phyloP scores from a whole-genome alignment of 2,329 filamentous ascomycete species.

The Fusarium annulatum region DNA sequence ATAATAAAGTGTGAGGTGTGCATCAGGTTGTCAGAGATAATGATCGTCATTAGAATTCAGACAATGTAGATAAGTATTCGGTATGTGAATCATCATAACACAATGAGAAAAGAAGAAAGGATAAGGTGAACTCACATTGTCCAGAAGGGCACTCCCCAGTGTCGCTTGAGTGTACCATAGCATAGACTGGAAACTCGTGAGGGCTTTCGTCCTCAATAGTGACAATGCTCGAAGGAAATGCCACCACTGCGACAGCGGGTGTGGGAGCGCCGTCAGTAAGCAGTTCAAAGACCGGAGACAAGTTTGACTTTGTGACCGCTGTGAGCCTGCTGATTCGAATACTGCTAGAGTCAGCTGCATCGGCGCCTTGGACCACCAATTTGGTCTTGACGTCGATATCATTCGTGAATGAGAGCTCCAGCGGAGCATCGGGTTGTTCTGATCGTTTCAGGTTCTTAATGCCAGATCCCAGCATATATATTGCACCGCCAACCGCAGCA shows the following conservation, averaged over 20 bases:
- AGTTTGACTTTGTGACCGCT: conserved; percentile 73
- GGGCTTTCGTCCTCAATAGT: conserved; percentile 44
- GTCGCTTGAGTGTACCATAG: conserved; percentile 84
- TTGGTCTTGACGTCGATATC: conserved; percentile 67
- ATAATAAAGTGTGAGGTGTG: conserved; percentile 47
- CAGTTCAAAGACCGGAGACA: conserved; percentile 75
- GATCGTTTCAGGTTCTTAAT: conserved; percentile 55
- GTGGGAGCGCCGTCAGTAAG: conserved; percentile 79
- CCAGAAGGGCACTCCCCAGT: conserved; percentile 89
- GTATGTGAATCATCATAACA: conserved; percentile 84
- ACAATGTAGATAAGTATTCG: conserved; percentile 99
- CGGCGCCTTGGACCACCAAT: conserved; percentile 60
- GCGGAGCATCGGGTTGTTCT: conserved; percentile 40
- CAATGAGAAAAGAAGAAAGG: conserved; percentile 47
- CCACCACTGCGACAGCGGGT: conserved; percentile 78
- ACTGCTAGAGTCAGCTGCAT: conserved; percentile 42
- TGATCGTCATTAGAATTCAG: conserved; percentile 91
- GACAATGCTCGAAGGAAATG: conserved; percentile 68
- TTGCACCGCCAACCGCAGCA: conserved; percentile 87
- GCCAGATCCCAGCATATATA: conserved; percentile 86
- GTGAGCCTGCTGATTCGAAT: conserved; percentile 69
- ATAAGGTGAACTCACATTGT: conserved; percentile 79
- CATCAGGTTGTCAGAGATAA: conserved; percentile 91
- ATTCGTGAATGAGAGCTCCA: conserved; percentile 65
- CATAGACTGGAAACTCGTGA: conserved; percentile 63